Base-by-base conservation (phyloP, 768 basidiomycete genomes). In the Kwoniella dejecticola region DNA sequence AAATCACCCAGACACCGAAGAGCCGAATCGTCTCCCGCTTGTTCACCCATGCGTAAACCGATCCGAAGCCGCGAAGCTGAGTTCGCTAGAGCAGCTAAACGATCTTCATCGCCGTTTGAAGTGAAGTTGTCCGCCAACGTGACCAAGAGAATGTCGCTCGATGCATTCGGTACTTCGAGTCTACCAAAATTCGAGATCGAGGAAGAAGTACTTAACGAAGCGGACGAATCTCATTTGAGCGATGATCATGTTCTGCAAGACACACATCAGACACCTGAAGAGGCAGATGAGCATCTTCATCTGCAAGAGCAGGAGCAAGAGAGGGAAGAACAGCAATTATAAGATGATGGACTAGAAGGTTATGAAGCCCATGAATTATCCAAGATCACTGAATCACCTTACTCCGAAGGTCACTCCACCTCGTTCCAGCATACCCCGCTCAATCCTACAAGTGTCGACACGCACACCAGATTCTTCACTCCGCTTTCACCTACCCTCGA, bases 31-130 rank as follows among this genome's bases (percentile, higher is more conserved):
- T 49, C 45, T 55, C 52, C 52, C 11, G 49, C 60, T 19, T 42
- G 63, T 21, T 53, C 54, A 8, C 54, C 41, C 15, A 27, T 50
- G 19, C 17, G 45, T 42, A 23, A 19, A 31, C 27, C 11, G 40
- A 21, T 10, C 40, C 26, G 21, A 58, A 36, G 17, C 30, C 30
- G 11, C 15, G 27, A 30, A 33, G 13, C n/a, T 19, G 48, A 50
- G 19, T 50, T 50, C 21, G 26, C 48, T 38, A 63, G 45, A 44
- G 57, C 44, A 30, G 64, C 59, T 13, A 63, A 66, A 12, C 55
- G 72, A 33, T 65, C 68, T 1, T 57, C 67, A 11, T 74, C 72
- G 23, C 72, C 72, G 2, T 74, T 68, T 50, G 72, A 74, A 58
- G 63, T 74, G 49, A 71, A 69, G 46, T 61, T 74, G 13, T 62